These are phyloP conservation scores for Candida railenensis DNA, from an alignment of 805 yeast genomes.

Conservation along the genomic window DNA sequence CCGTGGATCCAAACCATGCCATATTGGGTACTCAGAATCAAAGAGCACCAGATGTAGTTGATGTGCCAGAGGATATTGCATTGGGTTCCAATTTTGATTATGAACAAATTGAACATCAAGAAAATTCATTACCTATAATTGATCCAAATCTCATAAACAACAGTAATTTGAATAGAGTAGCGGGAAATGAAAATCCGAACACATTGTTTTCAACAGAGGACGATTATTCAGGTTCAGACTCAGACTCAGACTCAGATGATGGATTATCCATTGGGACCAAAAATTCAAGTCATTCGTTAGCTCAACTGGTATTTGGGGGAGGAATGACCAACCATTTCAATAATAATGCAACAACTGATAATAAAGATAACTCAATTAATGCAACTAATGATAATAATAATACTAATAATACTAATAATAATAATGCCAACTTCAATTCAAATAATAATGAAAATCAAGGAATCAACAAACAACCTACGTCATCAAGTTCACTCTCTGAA, in stretches of 20 bases:
- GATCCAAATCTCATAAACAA: constrained; percentile 15
- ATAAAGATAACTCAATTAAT: constrained; percentile 18
- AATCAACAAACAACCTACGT: constrained; percentile 41
- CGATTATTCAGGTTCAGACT: constrained; percentile 14
- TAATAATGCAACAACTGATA: constrained; percentile 10
- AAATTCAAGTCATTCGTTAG: constrained; percentile 41
- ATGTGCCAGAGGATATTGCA: constrained; percentile 46
- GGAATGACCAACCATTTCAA: background rate
- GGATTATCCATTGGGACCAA: constrained; percentile 38
- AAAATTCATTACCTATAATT: constrained; percentile 27
- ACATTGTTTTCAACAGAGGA: background rate
- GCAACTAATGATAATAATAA: constrained; percentile 9
- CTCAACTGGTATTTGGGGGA: constrained; percentile 38
- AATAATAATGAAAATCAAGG: constrained; percentile 19
- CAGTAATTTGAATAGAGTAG: constrained; percentile 8
- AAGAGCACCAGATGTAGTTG: constrained; percentile 38
- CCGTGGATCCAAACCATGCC: constrained; percentile 46
- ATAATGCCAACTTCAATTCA: background rate
- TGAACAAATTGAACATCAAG: constrained; percentile 30
- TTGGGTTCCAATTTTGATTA: constrained; percentile 40
- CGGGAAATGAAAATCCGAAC: background rate
- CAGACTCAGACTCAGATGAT: constrained; percentile 26
- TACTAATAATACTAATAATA: background rate
- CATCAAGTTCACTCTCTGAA: constrained; percentile 38
- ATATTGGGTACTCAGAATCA: constrained; percentile 27